Base-by-base conservation (phyloP, 306 rosid species). In the Begonia loranthoides region DNA sequence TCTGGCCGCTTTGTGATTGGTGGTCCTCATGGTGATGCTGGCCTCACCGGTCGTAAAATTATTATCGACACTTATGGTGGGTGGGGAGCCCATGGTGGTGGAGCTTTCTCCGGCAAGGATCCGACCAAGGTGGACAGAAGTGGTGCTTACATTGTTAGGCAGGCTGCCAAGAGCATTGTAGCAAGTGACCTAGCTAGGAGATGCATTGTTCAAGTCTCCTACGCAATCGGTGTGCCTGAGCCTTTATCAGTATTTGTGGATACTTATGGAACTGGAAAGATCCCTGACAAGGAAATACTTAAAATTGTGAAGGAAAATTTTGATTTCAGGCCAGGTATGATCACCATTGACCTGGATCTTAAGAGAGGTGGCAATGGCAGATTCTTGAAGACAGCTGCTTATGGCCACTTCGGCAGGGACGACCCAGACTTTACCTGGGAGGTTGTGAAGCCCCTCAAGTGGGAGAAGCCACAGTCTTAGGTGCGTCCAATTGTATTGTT, bases 81-180 rank as follows among this genome's bases (percentile, higher is more conserved):
- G 5, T 92, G 99, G 99, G 99, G 99, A 69, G 99, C 99, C 33
- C 99, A 92, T 21, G 99, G 99, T 46, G 99, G 99, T 41, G 99
- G 99, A 70, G 99, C 99, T 43, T 92, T 92, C 81, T 92, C 99
- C 0, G 99, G 99, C 1, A 92, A 92, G 84, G 99, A 92, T 74
- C 99, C 99, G 15, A 92, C 99, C 15, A 92, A 92, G 94, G 99
- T 92, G 49, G 99, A 92, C 79, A 79, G 99, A 58, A 92, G 99
- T 54, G 99, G 99, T 49, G 99, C 99, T 51, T 92, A 92, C 76
- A 63, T 92, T 60, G 96, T 81, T 12, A 73, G 99, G 66, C 99
- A 92, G 70, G 99, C 99, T 15, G 99, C 99, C 41, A 92, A 92
- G 93, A 92, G 99, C 64, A 57, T 92, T 9, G 99, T 92, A 7